These are phyloP conservation scores for Magnusiomyces ingens DNA, from an alignment of 1,139 yeast species.

Conservation along the genomic window DNA sequence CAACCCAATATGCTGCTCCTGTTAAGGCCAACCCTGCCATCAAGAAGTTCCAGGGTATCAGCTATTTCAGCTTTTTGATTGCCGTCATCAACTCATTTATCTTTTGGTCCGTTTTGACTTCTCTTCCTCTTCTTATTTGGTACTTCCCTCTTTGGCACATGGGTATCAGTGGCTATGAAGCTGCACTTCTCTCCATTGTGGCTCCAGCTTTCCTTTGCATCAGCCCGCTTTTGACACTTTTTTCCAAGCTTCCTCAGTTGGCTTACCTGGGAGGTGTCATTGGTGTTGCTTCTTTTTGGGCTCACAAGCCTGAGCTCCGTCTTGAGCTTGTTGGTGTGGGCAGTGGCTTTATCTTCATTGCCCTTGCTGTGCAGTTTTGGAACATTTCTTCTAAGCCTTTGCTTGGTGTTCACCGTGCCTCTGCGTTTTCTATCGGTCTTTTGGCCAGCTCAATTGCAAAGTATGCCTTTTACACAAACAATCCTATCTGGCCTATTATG, in stretches of 20 bases:
- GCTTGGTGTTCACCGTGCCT: constrained; percentile 45
- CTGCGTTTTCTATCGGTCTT: constrained; percentile 67
- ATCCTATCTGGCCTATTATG: constrained; percentile 96
- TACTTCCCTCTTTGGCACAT: constrained; percentile 96
- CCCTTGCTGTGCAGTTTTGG: constrained; percentile 56
- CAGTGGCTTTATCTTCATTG: constrained; percentile 52
- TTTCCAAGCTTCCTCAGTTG: constrained; percentile 47
- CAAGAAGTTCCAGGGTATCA: constrained; percentile 26
- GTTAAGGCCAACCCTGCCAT: constrained; percentile 9
- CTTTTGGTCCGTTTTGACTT: constrained; percentile 78
- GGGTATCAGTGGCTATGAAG: constrained; percentile 96
- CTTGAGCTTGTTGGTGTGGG: constrained; percentile 64
- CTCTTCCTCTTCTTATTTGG: constrained; percentile 85
- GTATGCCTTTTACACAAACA: constrained; percentile 71
- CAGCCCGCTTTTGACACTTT: constrained; percentile 44
- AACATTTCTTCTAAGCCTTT: constrained; percentile 41
- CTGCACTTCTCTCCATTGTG: constrained; percentile 51
- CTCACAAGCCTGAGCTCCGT: constrained; percentile 61
- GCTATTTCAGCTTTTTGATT: constrained; percentile 25
- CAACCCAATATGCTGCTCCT: constrained; percentile 17
- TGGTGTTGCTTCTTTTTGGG: constrained; percentile 71
- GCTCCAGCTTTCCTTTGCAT: constrained; percentile 53
- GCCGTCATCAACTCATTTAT: constrained; percentile 40
- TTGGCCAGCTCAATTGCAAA: constrained; percentile 68
- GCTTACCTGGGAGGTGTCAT: constrained; percentile 52